These are phyloP conservation scores for Penicillium sp. DNA, from an alignment of 2,329 filamentous ascomycete genomes.

Conservation along the genomic window DNA sequence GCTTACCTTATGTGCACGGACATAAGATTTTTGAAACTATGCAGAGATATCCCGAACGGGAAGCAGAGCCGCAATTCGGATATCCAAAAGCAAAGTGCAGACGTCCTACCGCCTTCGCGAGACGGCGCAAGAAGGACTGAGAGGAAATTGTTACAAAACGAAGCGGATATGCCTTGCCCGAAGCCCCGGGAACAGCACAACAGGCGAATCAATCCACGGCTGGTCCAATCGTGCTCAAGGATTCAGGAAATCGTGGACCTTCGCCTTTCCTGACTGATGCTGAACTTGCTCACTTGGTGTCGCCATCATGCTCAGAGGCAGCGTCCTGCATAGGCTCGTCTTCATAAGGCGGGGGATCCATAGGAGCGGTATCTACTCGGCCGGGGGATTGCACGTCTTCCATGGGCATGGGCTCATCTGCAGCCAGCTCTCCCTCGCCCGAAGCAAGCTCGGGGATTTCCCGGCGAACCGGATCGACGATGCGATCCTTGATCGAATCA, in stretches of 20 bases:
- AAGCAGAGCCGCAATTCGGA: background rate
- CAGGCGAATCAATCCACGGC: too few species aligned
- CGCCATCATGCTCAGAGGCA: background rate
- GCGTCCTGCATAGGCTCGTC: slow-evolving; percentile 8
- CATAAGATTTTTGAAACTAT: slow-evolving; percentile 13
- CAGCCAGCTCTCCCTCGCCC: slow-evolving; percentile 1
- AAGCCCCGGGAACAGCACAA: too few species aligned
- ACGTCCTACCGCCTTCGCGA: background rate
- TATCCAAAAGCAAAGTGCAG: background rate
- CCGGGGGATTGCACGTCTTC: slow-evolving; percentile 13
- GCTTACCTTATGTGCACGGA: slow-evolving; percentile 19
- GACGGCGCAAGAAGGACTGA: too few species aligned
- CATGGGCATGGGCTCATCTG: slow-evolving; percentile 9
- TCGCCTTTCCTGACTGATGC: too few species aligned
- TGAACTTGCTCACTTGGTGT: too few species aligned
- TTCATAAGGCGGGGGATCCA: slow-evolving; percentile 28
- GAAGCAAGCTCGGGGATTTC: slow-evolving; percentile 28
- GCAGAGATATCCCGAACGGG: slow-evolving; percentile 12
- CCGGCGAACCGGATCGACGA: slow-evolving; percentile 54
- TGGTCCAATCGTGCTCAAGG: too few species aligned
- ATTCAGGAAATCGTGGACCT: too few species aligned
- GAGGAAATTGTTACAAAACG: too few species aligned
- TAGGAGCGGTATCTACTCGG: slow-evolving; percentile 19
- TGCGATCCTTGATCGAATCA: slow-evolving; percentile 55
- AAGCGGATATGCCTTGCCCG: too few species aligned